Percentiles rank a stretch among this genome's conserved stretches.
phyloP scores from a whole-genome alignment of 495 filamentous ascomycete species.

The Penicillium arizonense region DNA sequence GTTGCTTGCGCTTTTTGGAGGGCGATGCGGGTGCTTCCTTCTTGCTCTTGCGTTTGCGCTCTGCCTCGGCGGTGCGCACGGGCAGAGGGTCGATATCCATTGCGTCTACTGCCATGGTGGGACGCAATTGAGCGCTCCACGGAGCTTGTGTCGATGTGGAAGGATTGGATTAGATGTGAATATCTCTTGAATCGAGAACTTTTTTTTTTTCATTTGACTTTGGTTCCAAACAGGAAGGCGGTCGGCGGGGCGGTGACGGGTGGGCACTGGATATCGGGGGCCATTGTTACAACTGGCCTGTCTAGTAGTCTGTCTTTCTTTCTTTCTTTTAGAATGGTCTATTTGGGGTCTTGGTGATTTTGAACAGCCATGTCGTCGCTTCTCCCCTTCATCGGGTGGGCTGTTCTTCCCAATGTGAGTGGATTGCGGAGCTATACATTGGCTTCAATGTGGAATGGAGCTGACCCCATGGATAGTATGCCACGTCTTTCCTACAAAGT shows the following conservation, averaged over 20 bases:
- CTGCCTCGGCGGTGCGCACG: slow-evolving; percentile 10
- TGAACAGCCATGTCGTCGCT: slow-evolving; percentile 39
- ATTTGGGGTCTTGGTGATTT: neutral
- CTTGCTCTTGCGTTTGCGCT: slow-evolving; percentile 55
- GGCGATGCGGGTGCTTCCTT: slow-evolving; percentile 40
- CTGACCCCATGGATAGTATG: slow-evolving; percentile 52
- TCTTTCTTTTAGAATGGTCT: neutral
- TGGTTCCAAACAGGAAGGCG: slow-evolving; percentile 30
- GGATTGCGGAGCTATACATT: neutral
- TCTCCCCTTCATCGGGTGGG: slow-evolving; percentile 80
- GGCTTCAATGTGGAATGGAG: neutral
- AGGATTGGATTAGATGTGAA: slow-evolving; percentile 12
- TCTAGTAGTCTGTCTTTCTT: neutral
- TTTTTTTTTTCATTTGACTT: slow-evolving; percentile 37
- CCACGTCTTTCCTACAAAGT: slow-evolving; percentile 72
- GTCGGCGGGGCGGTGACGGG: slow-evolving; percentile 32
- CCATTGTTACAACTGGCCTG: neutral
- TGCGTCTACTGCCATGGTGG: slow-evolving; percentile 41
- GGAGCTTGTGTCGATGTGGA: slow-evolving; percentile 17
- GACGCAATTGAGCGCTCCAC: slow-evolving; percentile 24
- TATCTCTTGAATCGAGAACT: slow-evolving; percentile 22
- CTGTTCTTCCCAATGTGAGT: slow-evolving; percentile 73
- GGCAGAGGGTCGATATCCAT: slow-evolving; percentile 42
- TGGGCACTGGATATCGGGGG: slow-evolving; percentile 9
- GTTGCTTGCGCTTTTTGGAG: slow-evolving; percentile 50